Evolutionary conservation across 805 yeast genomes (phyloP), one percentile per base, ranked within the genome.

Genomic region (Clavispora phyllophila): DNA sequence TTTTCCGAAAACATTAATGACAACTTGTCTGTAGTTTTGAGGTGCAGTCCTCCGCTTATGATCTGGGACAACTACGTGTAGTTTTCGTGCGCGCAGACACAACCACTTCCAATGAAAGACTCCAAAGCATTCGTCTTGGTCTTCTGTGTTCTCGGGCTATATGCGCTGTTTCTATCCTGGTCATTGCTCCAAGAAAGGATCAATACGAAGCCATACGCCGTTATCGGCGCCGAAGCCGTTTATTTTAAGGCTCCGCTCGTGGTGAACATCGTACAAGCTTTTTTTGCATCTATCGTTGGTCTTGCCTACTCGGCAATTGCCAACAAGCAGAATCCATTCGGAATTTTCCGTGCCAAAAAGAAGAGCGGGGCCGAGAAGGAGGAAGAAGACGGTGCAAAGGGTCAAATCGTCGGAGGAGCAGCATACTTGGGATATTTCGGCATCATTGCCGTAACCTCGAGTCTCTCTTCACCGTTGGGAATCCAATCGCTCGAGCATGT

Each of bases 161-260:
- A 93, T 57, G 79, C 78, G 2, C 84, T 96, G 38, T 93, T 93
- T 55, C 66, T 93, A 22, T 75, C 91, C 1, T 93, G 99, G 99
- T 89, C 96, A 0, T 75, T 87, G 28, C 76, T 93, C 10, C 98
- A 93, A 58, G 99, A 93, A 61, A 81, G 91, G 37, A 79, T 93
- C 49, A 76, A 89, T 12, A 79, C 89, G 1, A 82, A 81, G 36
- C 77, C 85, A 10, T 88, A 89, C 63, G 87, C 86, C 1, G 75
- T 76, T 24, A 56, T 62, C 13, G 51, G 49, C 14, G 60, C 48
- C 5, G 48, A 50, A 13, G 56, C 60, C 3, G 73, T 69, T 23
- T 70, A 68, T 40, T 90, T 88, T 66, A 76, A 81, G 45, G 82
- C 88, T 1, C 89, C 98, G 1, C 73, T 87, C 44, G 73, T 88